Conservation (phyloP, 1,139 yeast species). For the Geotrichum siamense region DNA sequence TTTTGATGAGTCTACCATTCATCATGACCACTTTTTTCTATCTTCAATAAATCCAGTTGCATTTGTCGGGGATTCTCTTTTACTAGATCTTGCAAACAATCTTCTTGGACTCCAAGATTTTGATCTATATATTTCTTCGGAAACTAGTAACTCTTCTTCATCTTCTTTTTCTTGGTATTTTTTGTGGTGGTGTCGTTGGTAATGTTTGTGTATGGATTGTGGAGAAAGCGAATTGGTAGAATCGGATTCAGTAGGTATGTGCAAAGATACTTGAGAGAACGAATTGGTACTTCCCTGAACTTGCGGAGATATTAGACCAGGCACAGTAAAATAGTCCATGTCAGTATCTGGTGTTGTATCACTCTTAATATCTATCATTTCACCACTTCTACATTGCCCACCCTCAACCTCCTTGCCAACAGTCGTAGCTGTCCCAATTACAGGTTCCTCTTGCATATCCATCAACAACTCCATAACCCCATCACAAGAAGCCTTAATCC, state of each 20-base stretch:
- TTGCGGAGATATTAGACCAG: neutral
- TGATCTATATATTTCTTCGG: neutral
- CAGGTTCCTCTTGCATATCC: neutral
- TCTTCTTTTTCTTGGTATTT: neutral
- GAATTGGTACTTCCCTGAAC: neutral
- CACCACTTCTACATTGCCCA: neutral
- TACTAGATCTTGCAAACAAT: neutral
- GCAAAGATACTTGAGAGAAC: conserved; percentile 12
- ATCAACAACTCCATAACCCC: neutral
- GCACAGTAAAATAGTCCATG: neutral
- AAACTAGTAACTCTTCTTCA: neutral
- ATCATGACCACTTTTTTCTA: too few species aligned
- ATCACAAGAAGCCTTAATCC: neutral
- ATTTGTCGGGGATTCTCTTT: too few species aligned
- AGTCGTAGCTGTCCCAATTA: neutral
- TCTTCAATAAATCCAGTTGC: too few species aligned
- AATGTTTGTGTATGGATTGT: too few species aligned
- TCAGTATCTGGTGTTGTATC: neutral
- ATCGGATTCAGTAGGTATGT: conserved; percentile 7
- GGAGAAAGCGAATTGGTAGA: too few species aligned
- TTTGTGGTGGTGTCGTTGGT: too few species aligned
- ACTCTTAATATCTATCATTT: neutral
- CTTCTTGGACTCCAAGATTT: conserved; percentile 3
- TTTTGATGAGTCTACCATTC: too few species aligned
- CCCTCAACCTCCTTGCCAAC: neutral